phyloP scores from a whole-genome alignment of 805 yeast genomes.

The Saccharomycopsis synnaedendra region DNA sequence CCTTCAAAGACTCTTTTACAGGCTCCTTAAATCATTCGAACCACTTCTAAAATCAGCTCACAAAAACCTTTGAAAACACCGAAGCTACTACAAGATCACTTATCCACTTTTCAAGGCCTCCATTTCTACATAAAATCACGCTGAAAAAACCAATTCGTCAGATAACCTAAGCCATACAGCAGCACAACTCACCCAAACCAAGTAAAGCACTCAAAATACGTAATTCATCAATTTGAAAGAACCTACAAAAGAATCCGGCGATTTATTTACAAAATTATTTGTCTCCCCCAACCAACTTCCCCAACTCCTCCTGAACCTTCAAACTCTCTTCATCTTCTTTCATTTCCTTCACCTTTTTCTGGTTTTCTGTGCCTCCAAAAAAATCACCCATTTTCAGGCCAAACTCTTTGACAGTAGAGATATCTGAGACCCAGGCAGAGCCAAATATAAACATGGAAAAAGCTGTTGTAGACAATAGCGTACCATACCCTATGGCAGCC shows the following conservation, averaged over 20 bases:
- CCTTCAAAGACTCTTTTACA: too few species aligned
- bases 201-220: neutral
- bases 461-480: slow-evolving; percentile 61
- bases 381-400: slow-evolving; percentile 51
- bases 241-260: too few species aligned
- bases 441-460: slow-evolving; percentile 67
- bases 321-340: slow-evolving; percentile 52
- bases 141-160: too few species aligned
- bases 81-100: too few species aligned
- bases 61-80: too few species aligned
- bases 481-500: slow-evolving; percentile 73
- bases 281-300: slow-evolving; percentile 35
- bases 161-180: too few species aligned
- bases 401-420: slow-evolving; percentile 58
- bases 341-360: slow-evolving; percentile 30
- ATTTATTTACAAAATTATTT: neutral
- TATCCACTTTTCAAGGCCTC: too few species aligned
- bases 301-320: slow-evolving; percentile 43
- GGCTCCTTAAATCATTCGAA: too few species aligned
- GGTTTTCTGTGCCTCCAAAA: slow-evolving; percentile 60
- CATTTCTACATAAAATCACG: too few species aligned
- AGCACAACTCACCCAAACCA: too few species aligned
- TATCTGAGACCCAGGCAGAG: slow-evolving; percentile 70
- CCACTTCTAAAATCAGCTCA: too few species aligned
- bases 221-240: neutral